phyloP scores from a whole-genome alignment of 768 basidiomycete genomes.

The Infundibulicybe gibba region DNA sequence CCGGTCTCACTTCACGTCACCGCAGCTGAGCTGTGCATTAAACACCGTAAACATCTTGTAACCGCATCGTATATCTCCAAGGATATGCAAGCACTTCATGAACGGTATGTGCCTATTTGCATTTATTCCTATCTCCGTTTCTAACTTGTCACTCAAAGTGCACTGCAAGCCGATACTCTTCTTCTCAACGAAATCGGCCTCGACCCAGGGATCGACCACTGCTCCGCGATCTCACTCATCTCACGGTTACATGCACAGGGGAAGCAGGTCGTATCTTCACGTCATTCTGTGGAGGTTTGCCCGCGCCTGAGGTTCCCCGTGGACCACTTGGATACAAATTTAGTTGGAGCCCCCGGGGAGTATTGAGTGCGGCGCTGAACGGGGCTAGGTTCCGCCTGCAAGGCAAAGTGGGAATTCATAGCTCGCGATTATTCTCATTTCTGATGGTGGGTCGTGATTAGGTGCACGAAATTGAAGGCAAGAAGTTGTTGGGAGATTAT shows the following conservation, averaged over 20 bases:
- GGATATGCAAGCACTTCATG: constrained; percentile 65
- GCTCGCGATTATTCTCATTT: too few species aligned
- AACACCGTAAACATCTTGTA: constrained; percentile 69
- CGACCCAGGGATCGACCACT: constrained; percentile 89
- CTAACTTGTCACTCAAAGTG: constrained; percentile 32
- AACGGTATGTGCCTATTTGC: constrained; percentile 37
- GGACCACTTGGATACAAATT: constrained; percentile 89
- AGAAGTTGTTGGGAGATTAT: constrained; percentile 47
- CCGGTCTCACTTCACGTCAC: constrained; percentile 71
- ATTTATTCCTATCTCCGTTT: background rate
- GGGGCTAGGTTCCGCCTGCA: constrained; percentile 61
- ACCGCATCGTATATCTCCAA: constrained; percentile 90
- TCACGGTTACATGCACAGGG: constrained; percentile 43
- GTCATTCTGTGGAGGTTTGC: constrained; percentile 92
- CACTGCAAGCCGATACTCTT: constrained; percentile 57
- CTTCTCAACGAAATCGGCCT: constrained; percentile 89
- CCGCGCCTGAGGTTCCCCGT: constrained; percentile 62
- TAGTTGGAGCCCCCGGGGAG: constrained; percentile 90
- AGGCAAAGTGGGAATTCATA: constrained; percentile 40
- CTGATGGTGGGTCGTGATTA: constrained; percentile 13
- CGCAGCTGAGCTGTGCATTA: constrained; percentile 73
- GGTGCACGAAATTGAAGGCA: constrained; percentile 46
- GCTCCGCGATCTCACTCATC: constrained; percentile 76
- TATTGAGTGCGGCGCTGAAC: constrained; percentile 77
- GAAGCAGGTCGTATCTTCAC: constrained; percentile 70